These are phyloP conservation scores for Dryas integrifolia DNA, from an alignment of 331 rosid species.

Conservation along the genomic window DNA sequence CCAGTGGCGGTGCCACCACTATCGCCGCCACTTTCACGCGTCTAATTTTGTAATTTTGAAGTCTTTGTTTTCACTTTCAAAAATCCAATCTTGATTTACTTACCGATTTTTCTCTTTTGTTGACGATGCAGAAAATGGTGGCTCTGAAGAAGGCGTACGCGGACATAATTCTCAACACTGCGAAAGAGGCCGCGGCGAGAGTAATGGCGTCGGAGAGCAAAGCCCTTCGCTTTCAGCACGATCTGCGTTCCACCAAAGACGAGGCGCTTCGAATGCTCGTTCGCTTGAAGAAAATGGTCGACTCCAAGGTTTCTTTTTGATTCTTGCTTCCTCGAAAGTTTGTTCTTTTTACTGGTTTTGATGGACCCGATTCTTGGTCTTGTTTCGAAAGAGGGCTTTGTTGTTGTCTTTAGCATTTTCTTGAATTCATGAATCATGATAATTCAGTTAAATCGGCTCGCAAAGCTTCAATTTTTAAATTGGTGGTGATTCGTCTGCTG, in stretches of 20 bases:
- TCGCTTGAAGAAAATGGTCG: slow-evolving; percentile 61
- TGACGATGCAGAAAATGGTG: slow-evolving; percentile 41
- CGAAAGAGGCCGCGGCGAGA: slow-evolving; percentile 75
- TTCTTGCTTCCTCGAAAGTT: neutral
- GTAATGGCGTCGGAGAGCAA: slow-evolving; percentile 66
- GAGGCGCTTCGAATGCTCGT: slow-evolving; percentile 62
- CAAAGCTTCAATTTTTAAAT: neutral
- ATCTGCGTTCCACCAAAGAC: slow-evolving; percentile 47
- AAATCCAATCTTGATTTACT: neutral
- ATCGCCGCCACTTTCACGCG: neutral
- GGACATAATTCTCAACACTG: slow-evolving; percentile 71
- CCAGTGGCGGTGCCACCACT: neutral
- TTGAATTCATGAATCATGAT: neutral
- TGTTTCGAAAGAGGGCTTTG: neutral
- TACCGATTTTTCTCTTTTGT: neutral
- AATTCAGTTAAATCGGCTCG: neutral
- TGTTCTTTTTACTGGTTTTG: neutral
- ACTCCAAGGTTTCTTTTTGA: slow-evolving; percentile 53
- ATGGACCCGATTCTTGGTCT: neutral
- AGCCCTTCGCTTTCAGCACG: slow-evolving; percentile 45
- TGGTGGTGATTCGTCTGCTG: neutral
- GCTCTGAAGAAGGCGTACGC: slow-evolving; percentile 85
- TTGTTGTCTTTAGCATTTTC: no score
- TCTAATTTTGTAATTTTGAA: neutral
- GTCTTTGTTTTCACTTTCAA: neutral